Percentiles rank a stretch among this genome's conserved stretches.
Conservation (phyloP, 2,329 filamentous ascomycete species). For the Cordyceps cicadae region DNA sequence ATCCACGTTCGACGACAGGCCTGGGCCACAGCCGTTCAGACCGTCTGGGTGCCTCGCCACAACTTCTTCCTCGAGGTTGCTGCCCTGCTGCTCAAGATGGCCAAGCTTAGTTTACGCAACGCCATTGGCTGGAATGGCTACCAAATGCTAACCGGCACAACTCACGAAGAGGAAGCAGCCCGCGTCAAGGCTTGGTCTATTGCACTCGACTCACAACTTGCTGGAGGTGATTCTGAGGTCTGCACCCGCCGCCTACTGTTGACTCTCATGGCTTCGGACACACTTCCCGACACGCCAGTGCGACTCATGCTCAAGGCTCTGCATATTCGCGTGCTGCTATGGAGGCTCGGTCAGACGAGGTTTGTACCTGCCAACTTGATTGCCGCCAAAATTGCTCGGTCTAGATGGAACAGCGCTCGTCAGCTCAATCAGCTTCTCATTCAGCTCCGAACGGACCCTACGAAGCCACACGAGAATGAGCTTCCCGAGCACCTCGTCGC, state of each 20-base stretch:
- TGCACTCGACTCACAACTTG: conserved; percentile 84
- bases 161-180: conserved; percentile 75
- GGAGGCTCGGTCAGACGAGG: conserved; percentile 63
- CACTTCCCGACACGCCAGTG: conserved; percentile 72
- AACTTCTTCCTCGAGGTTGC: conserved; percentile 79
- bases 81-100: conserved; percentile 68
- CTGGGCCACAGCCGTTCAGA: conserved; percentile 89
- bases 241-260: conserved; percentile 79
- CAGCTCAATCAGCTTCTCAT: conserved; percentile 46
- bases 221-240: conserved; percentile 82
- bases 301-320: conserved; percentile 87
- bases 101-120: conserved; percentile 74
- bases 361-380: conserved; percentile 58
- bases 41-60: conserved; percentile 82
- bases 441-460: conserved; percentile 33
- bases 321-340: conserved; percentile 82
- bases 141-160: conserved; percentile 69
- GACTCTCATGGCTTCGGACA: conserved; percentile 80
- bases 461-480: conserved; percentile 43
- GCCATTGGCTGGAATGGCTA: conserved; percentile 70
- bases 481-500: conserved; percentile 69
- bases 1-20: conserved; percentile 80
- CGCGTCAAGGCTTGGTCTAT: conserved; percentile 89
- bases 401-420: conserved; percentile 75
- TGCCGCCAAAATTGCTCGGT: conserved; percentile 64